Conservation (phyloP, 495 filamentous ascomycete species). For the Extremus antarcticus region DNA sequence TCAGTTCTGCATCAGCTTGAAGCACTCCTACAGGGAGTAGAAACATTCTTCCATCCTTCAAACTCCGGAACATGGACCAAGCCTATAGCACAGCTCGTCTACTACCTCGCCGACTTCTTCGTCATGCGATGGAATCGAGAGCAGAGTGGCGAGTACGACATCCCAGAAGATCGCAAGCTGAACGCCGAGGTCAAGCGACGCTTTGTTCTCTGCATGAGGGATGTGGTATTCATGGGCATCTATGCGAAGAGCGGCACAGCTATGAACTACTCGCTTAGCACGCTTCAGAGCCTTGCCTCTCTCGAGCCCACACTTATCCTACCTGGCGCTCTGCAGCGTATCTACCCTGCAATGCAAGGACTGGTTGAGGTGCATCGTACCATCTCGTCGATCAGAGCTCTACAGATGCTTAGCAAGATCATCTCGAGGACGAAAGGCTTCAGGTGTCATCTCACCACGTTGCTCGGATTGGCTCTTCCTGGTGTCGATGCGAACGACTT, state of each 20-base stretch:
- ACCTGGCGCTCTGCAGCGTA: constrained; percentile 85
- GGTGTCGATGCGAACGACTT: constrained; percentile 98
- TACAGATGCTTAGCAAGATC: constrained; percentile 78
- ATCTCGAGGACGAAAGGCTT: constrained; percentile 89
- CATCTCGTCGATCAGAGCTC: constrained; percentile 78
- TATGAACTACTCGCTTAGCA: constrained; percentile 81
- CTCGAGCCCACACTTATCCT: constrained; percentile 88
- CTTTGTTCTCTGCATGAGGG: constrained; percentile 81
- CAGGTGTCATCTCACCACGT: constrained; percentile 84
- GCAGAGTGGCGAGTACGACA: constrained; percentile 77
- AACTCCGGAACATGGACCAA: constrained; percentile 91
- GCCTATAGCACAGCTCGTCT: constrained; percentile 79
- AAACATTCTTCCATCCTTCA: constrained; percentile 98
- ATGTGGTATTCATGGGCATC: constrained; percentile 96
- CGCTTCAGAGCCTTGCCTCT: constrained; percentile 77
- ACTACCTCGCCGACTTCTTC: constrained; percentile 90
- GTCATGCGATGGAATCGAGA: constrained; percentile 97
- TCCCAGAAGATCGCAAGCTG: constrained; percentile 67
- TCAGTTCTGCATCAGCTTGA: constrained; percentile 81
- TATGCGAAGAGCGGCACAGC: constrained; percentile 88
- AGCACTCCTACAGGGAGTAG: constrained; percentile 86
- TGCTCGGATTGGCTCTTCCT: constrained; percentile 82
- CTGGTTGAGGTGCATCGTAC: constrained; percentile 96
- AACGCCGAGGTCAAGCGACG: constrained; percentile 70
- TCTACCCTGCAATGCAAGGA: constrained; percentile 93